phyloP scores from a whole-genome alignment of 805 yeast species.

The Lipomyces oligophaga region DNA sequence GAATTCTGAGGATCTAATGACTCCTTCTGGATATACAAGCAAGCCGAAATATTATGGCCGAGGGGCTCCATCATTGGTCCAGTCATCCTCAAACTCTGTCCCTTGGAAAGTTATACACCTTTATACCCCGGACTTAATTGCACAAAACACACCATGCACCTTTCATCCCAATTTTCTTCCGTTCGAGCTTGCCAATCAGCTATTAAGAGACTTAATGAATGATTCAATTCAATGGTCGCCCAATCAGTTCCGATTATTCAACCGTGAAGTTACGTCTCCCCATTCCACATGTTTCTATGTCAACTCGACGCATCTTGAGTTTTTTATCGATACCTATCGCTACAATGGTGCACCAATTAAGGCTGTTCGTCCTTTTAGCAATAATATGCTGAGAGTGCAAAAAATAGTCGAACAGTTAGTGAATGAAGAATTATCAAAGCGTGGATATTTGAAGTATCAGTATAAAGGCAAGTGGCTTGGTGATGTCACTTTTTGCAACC shows the following conservation, averaged over 20 bases:
- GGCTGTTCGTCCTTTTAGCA: conserved; percentile 39
- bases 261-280: conserved; percentile 56
- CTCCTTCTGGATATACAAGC: no score
- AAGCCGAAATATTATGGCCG: no score
- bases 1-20: no score
- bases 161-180: conserved; percentile 54
- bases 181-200: conserved; percentile 43
- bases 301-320: conserved; percentile 27
- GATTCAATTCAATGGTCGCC: conserved; percentile 43
- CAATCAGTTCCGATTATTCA: conserved; percentile 58
- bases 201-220: conserved; percentile 44
- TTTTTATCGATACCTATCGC: conserved; percentile 27
- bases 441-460: conserved; percentile 43
- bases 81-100: no score
- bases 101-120: conserved; percentile 39
- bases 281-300: conserved; percentile 47
- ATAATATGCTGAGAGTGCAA: conserved; percentile 43
- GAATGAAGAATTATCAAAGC: conserved; percentile 37
- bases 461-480: conserved; percentile 47
- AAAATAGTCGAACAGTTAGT: conserved; percentile 43
- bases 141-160: conserved; percentile 45
- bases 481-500: conserved; percentile 54
- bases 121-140: conserved; percentile 51
- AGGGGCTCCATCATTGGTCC: no score
- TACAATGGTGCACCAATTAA: conserved; percentile 43